Base-by-base conservation (phyloP, 2,329 filamentous ascomycete genomes). In the Escovopsis sp. region DNA sequence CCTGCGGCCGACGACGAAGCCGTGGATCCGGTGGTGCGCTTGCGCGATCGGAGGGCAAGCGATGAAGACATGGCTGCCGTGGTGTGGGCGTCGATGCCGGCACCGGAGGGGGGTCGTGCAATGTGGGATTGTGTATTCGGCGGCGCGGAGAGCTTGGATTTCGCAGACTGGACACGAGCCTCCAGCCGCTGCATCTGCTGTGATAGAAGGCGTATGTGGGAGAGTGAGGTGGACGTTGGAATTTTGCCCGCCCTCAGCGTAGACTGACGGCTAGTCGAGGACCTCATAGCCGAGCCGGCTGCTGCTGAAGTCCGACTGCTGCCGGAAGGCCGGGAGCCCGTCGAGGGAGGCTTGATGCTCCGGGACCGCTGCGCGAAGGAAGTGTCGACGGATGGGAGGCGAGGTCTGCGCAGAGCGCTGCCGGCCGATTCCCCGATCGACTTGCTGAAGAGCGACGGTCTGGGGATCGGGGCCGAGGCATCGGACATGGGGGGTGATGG, bases 101-200 rank as follows among this genome's bases (percentile, higher is more conserved):
- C 65, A 24, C 62, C 52, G 11, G 27, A 30, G 11, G 62, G 52
- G 11, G 62, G 52, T 5, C 64, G 67, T 2, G 60, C 58, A 41
- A 84, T 75, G 16, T 88, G 86, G n/a, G 87, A 94, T 5, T 88
- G 87, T 0, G 83, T 91, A 42, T 69, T 72, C 7, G 76, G 71
- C 2, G 88, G 85, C 2, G 82, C 85, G 2, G 91, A 91, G 15
- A 98, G 74, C 62, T 91, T 94, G 33, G 89, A 95, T 51, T 87
- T 79, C 14, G 82, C 91, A 20, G 81, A 86, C 46, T 96, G 87
- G 9, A 98, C 89, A 36, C 91, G 77, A 48, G 91, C 85, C 60
- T 96, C 91, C 46, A 98, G 79, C 50, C 86, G 84, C 62, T 95
- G 86, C 87, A 96, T 95, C 64, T 96, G 91, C 25, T 86, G 88